phyloP scores from a whole-genome alignment of 176 grass and related monocot species.

The Triticum urartu region DNA sequence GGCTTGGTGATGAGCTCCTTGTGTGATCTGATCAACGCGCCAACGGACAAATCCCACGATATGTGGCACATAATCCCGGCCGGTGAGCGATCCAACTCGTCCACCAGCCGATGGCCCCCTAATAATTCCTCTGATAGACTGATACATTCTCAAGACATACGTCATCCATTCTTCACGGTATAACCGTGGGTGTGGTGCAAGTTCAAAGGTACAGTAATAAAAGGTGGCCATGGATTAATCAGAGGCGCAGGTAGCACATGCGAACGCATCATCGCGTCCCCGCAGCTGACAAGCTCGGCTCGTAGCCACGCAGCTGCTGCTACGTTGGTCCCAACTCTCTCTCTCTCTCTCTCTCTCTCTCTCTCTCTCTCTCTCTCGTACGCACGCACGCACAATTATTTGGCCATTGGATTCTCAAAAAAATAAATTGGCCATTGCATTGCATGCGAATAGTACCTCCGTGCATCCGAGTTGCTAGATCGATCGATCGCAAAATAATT shows the following conservation, averaged over 20 bases:
- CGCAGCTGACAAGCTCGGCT: conserved; percentile 31
- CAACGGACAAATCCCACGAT: conserved; percentile 11
- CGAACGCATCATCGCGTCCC: background rate
- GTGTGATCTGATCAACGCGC: background rate
- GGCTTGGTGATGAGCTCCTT: background rate
- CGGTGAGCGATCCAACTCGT: conserved; percentile 37
- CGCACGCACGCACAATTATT: conserved; percentile 41
- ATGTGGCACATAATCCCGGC: background rate
- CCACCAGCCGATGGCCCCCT: background rate
- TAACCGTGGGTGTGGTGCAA: background rate
- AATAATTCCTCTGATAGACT: background rate
- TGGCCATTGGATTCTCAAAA: background rate
- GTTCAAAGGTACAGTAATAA: background rate
- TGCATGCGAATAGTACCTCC: background rate
- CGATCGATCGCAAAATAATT: conserved; percentile 31
- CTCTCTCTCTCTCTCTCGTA: background rate
- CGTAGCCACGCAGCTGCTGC: background rate
- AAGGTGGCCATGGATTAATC: background rate
- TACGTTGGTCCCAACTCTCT: conserved; percentile 15
- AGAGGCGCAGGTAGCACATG: conserved; percentile 11
- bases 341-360: background rate
- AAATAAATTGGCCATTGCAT: background rate
- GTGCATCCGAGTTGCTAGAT: background rate
- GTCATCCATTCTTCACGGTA: background rate
- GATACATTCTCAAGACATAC: background rate